These are phyloP conservation scores for Zoysia pacifica DNA, from an alignment of 176 grass and related monocot species.

Conservation along the genomic window DNA sequence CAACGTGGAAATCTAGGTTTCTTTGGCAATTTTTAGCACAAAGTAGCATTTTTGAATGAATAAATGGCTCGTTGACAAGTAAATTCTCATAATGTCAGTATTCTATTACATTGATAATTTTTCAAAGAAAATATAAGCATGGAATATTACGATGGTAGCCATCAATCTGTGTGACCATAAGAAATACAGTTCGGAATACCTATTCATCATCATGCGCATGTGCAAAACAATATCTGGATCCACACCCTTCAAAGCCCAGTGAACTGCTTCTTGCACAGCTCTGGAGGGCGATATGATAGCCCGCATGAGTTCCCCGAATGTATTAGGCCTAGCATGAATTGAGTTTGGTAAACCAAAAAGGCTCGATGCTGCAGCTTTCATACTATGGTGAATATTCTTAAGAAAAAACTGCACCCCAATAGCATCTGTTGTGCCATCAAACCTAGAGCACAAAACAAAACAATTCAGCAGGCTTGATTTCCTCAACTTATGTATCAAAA, in stretches of 20 bases:
- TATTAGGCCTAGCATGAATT: conserved; percentile 64
- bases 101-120: background rate
- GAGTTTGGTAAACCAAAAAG: conserved; percentile 62
- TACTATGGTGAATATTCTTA: conserved; percentile 76
- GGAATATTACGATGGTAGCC: background rate
- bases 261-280: conserved; percentile 59
- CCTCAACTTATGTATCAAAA: background rate
- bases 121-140: background rate
- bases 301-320: conserved; percentile 87
- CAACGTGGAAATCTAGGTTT: background rate
- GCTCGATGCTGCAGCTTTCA: conserved; percentile 53
- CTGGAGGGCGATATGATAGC: conserved; percentile 64
- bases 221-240: conserved; percentile 84
- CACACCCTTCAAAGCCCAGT: conserved; percentile 62
- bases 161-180: background rate
- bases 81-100: conserved; percentile 21
- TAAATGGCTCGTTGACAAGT: background rate
- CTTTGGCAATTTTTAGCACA: background rate
- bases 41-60: conserved; percentile 19
- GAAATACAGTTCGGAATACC: conserved; percentile 41
- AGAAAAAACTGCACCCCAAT: conserved; percentile 85
- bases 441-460: conserved; percentile 49
- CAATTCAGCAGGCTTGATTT: background rate
- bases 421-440: conserved; percentile 78
- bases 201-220: conserved; percentile 89